Conservation (phyloP, 352 stramenopile species). For the Phytophthora tentaculata region DNA sequence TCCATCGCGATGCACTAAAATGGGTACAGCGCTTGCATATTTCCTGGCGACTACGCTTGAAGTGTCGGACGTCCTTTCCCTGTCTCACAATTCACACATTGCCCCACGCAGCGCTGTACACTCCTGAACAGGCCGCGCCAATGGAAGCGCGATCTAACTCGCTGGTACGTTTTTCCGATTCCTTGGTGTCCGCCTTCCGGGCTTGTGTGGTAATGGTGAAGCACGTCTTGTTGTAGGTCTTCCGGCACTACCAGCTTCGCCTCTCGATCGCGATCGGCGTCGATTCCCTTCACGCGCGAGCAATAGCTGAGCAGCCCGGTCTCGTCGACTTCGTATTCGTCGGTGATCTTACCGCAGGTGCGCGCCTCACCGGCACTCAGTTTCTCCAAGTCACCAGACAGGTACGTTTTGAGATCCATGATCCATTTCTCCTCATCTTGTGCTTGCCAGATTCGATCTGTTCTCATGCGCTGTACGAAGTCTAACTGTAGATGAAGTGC, state of each 20-base stretch:
- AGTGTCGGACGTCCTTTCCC: not conserved
- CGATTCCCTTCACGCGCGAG: not conserved
- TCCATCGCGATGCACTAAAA: conserved; percentile 21
- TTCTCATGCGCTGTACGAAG: too few species aligned
- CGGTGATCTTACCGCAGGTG: too few species aligned
- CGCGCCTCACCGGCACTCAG: too few species aligned
- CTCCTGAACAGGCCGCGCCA: conserved; percentile 1
- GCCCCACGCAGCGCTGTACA: conserved; percentile 2
- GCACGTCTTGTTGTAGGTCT: not conserved
- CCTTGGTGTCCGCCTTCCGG: conserved; percentile 2
- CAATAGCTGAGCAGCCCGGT: too few species aligned
- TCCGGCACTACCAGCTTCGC: not conserved
- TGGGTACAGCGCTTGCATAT: conserved; percentile 7
- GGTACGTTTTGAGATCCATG: too few species aligned
- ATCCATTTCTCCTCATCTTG: too few species aligned
- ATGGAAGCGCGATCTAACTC: conserved; percentile 1
- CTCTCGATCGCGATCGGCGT: too few species aligned
- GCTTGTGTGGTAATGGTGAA: conserved; percentile 3
- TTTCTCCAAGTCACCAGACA: too few species aligned
- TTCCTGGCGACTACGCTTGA: conserved; percentile 12
- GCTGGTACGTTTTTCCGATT: conserved; percentile 1
- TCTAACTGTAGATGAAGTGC: too few species aligned
- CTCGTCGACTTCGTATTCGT: too few species aligned
- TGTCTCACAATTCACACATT: conserved; percentile 15
- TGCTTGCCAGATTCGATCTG: too few species aligned